A percentile compares a stretch with the other conserved stretches of the same genome.
Conservation (phyloP, 2,329 filamentous ascomycete genomes). For the Thelonectria discophora region DNA sequence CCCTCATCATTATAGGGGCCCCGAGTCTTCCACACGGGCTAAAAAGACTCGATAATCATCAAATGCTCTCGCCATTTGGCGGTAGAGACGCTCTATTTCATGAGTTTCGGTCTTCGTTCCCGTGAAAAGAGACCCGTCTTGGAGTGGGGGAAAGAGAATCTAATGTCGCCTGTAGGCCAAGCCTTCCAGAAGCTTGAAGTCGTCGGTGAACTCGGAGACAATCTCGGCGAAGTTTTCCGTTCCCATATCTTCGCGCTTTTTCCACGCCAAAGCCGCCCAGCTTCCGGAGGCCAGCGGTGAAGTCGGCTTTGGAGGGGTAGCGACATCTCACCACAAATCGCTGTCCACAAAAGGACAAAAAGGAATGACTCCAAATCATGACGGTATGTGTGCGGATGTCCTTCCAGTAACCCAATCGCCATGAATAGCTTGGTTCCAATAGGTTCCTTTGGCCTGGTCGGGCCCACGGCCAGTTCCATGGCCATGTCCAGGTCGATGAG, state of each 20-base stretch:
- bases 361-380: slow-evolving; percentile 44
- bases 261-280: background rate
- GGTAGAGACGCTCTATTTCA: background rate
- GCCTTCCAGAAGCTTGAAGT: background rate
- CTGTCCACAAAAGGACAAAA: slow-evolving; percentile 37
- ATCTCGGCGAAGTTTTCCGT: background rate
- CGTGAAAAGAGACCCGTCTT: background rate
- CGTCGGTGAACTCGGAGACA: background rate
- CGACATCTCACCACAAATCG: background rate
- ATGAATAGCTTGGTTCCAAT: slow-evolving; percentile 40
- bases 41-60: background rate
- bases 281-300: background rate
- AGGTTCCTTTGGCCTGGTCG: slow-evolving; percentile 27
- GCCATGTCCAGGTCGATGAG: slow-evolving; percentile 36
- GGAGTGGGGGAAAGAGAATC: background rate
- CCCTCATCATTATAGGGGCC: too few relatives aligned
- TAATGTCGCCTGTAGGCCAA: background rate
- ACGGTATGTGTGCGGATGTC: slow-evolving; percentile 30
- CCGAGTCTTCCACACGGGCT: too few relatives aligned
- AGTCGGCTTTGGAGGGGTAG: background rate
- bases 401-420: slow-evolving; percentile 35
- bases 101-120: background rate
- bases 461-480: slow-evolving; percentile 28
- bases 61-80: background rate
- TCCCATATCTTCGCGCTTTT: background rate